These are phyloP conservation scores for Citrus australasica DNA, from an alignment of 345 rosid species.

Conservation along the genomic window DNA sequence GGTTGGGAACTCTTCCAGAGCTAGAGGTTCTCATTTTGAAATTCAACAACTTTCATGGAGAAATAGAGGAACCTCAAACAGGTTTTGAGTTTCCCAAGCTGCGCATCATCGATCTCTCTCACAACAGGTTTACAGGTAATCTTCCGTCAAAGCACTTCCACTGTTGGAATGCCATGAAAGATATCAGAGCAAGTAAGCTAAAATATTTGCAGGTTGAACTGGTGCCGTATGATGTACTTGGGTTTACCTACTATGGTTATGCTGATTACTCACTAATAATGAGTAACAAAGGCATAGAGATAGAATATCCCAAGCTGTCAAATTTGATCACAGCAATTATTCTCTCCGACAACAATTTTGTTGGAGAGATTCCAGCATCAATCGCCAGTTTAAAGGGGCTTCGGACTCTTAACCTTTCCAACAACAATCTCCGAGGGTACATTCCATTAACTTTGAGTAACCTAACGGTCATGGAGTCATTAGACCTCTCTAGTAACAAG, in stretches of 20 bases:
- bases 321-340: neutral
- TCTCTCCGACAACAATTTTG: neutral
- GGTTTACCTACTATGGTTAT: neutral
- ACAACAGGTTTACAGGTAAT: neutral
- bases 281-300: neutral
- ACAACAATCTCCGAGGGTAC: neutral
- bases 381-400: neutral
- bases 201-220: neutral
- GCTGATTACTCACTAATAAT: neutral
- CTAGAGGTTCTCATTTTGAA: neutral
- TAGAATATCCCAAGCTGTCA: neutral
- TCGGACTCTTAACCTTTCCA: neutral
- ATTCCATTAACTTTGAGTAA: neutral
- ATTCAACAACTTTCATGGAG: neutral
- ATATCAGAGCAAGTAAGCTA: neutral
- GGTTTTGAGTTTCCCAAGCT: neutral
- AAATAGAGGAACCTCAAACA: neutral
- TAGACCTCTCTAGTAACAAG: neutral
- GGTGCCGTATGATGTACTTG: rapidly evolving
- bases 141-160: neutral
- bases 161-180: neutral
- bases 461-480: neutral
- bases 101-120: neutral
- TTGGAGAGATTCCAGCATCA: neutral
- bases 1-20: neutral